Conservation (phyloP, 176 grass and related monocot species). For the Avena insularis region DNA sequence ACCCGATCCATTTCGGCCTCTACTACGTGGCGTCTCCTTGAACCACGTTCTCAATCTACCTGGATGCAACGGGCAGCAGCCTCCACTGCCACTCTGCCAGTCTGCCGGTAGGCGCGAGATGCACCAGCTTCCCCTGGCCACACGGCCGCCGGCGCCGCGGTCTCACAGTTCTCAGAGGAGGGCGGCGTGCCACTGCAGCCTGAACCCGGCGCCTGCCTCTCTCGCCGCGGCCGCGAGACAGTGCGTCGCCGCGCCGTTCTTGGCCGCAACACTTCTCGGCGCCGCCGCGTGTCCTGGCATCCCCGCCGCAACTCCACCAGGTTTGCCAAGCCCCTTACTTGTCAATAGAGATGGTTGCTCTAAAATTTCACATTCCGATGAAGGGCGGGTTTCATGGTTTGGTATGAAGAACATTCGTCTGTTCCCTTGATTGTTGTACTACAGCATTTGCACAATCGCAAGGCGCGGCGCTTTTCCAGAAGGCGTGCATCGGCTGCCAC, state of each 20-base stretch:
- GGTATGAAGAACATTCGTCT: background rate
- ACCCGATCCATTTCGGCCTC: background rate
- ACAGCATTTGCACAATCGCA: constrained; percentile 64
- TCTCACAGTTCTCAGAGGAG: background rate
- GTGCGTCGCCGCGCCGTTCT: constrained; percentile 41
- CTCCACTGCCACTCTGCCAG: background rate
- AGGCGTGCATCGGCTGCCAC: constrained; percentile 93
- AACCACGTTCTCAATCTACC: background rate
- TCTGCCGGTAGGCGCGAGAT: constrained; percentile 4
- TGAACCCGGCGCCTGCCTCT: background rate
- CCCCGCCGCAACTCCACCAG: constrained; percentile 39
- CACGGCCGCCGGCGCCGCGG: background rate
- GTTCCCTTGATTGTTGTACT: background rate
- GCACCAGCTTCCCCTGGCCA: constrained; percentile 21
- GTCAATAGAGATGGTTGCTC: background rate
- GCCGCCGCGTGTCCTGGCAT: constrained; percentile 27
- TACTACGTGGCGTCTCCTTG: background rate
- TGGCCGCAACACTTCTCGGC: constrained; percentile 63
- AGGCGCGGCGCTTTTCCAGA: constrained; percentile 72
- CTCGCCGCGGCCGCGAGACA: constrained; percentile 3
- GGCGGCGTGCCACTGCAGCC: background rate
- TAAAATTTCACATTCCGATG: background rate
- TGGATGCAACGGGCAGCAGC: background rate
- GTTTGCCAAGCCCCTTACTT: constrained; percentile 33
- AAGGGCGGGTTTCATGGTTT: background rate